These are phyloP conservation scores for Boletus reticuloceps DNA, from an alignment of 768 basidiomycete genomes.

Conservation along the genomic window DNA sequence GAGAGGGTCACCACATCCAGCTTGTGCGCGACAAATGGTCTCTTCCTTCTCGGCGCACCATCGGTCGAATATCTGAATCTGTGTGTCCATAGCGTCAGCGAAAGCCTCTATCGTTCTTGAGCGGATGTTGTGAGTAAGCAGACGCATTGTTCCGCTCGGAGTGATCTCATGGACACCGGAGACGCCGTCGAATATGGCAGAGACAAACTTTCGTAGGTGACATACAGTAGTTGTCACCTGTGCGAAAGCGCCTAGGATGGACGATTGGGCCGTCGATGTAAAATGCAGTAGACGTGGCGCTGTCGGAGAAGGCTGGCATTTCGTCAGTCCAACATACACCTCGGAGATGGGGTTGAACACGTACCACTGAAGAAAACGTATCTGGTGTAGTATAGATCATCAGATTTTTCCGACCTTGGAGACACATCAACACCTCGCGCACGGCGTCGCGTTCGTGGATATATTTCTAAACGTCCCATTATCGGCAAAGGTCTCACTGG, in stretches of 20 bases:
- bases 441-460: slow-evolving; percentile 76
- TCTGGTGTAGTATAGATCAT: slow-evolving; percentile 41
- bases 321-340: neutral
- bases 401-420: slow-evolving; percentile 70
- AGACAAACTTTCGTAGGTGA: slow-evolving; percentile 62
- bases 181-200: slow-evolving; percentile 42
- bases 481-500: neutral
- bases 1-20: slow-evolving; percentile 40
- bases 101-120: slow-evolving; percentile 80
- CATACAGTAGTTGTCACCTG: slow-evolving; percentile 57
- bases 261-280: slow-evolving; percentile 62
- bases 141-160: slow-evolving; percentile 18
- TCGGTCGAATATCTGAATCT: slow-evolving; percentile 54
- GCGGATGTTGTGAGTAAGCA: slow-evolving; percentile 23
- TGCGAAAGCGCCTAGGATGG: slow-evolving; percentile 60
- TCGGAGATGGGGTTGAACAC: neutral
- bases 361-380: slow-evolving; percentile 34
- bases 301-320: slow-evolving; percentile 42
- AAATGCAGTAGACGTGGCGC: slow-evolving; percentile 65
- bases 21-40: slow-evolving; percentile 57
- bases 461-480: slow-evolving; percentile 45
- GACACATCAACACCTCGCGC: slow-evolving; percentile 69
- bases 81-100: slow-evolving; percentile 65
- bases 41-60: slow-evolving; percentile 77
- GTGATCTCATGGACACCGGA: slow-evolving; percentile 15